Evolutionary conservation across 2,329 filamentous ascomycete genomes (phyloP).

Genomic region (Fusarium guadeloupense): DNA sequence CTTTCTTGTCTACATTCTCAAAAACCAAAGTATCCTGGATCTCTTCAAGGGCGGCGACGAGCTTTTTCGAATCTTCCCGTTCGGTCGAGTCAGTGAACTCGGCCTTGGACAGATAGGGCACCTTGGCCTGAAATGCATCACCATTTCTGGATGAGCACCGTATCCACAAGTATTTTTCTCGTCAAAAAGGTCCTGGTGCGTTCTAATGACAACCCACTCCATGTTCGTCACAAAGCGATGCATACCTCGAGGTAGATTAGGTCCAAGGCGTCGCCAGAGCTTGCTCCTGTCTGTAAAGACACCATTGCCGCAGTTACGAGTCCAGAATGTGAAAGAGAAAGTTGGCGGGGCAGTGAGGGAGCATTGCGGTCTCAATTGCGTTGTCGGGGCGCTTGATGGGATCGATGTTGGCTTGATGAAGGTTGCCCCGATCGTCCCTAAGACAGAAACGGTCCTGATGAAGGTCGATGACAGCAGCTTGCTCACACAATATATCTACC

Average conservation of each 20-base stretch:
- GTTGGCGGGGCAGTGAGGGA: neutral
- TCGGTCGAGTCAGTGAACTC: neutral
- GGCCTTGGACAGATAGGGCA: neutral
- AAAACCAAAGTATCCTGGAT: neutral
- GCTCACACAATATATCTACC: neutral
- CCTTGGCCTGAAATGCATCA: neutral
- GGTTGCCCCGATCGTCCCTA: neutral
- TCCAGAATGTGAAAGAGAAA: neutral
- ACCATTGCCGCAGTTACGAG: neutral
- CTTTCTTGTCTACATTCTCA: accelerated
- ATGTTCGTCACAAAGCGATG: conserved; percentile 4
- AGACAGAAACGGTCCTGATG: conserved; percentile 5
- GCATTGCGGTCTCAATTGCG: conserved; percentile 16
- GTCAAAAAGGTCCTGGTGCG: neutral
- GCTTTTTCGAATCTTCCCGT: neutral
- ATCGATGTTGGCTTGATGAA: neutral
- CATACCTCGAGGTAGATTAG: neutral
- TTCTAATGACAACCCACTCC: conserved; percentile 5
- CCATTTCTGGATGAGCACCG: neutral
- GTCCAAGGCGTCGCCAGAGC: neutral
- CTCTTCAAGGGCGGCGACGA: neutral
- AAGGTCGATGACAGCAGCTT: conserved; percentile 14
- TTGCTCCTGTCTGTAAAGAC: neutral
- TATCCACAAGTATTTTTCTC: neutral
- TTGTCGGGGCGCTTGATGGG: neutral